Base-by-base conservation (phyloP, 352 stramenopile species). In the Phytopythium delawarense region DNA sequence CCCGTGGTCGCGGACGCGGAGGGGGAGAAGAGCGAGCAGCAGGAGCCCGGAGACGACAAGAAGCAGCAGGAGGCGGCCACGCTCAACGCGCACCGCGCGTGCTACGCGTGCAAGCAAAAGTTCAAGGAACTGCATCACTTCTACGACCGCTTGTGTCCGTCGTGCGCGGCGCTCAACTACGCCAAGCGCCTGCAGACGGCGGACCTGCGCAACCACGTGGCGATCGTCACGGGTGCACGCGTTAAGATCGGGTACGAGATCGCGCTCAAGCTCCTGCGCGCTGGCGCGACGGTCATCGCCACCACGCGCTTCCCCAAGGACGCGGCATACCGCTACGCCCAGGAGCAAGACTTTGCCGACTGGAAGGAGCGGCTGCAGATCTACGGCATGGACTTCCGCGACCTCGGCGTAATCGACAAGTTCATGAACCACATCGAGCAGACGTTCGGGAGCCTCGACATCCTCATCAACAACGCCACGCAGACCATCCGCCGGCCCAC, bases 221-320 rank as follows among this genome's bases (percentile, higher is more conserved):
- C 91, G 9, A 70, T 98, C 23, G 87, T 98, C 9, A 98, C 96
- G 0, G 94, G 94, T 49, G 91, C 90, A 7, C 80, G 96, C 30
- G 94, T 99, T 45, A 99, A 99, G 69, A 99, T 99, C 73, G 94
- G 96, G 7, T 98, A 93, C 68, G 89, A 98, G 67, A 92, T 95
- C 18, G 85, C 88, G 60, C 71, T 99, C 13, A 98, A 98, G 69
- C 72, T 98, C 25, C 76, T 99, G 57, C 78, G 94, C 7, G 81
- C 78, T 39, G 92, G 91, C 7, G 81, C 81, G 12, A 86, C 62
- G 7, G 94, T 98, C 4, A 75, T 98, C 34, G 94, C 92, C 16
- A 98, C 92, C 3, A 98, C 92, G 30, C 76, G 96, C 32, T 99
- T 99, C 76, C 92, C 94, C 2, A 97, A 98, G 64, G 83, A 97